Evolutionary conservation across 2,329 filamentous ascomycete species (phyloP), one percentile per base, ranked within the genome.

Genomic region (Arthrobotrys pseudoclavata): DNA sequence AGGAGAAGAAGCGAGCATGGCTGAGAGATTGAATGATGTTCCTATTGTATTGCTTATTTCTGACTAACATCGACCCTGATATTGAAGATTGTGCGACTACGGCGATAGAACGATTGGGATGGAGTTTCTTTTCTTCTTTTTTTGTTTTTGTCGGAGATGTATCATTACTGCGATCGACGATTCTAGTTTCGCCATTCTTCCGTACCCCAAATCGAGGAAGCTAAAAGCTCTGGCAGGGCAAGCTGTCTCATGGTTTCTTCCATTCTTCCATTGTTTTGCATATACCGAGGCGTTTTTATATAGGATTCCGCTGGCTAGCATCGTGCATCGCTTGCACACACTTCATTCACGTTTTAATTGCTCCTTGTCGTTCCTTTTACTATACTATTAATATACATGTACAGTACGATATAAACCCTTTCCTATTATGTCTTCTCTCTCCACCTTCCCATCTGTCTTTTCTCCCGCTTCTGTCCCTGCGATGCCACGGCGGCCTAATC

Each of bases 1-100:
- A 97, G 83, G 94, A 97, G 86, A 98, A 97, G 85, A 88, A 94
- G 78, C 87, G 94, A 80, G 95, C 94, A 9, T 99, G 96, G 93
- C 84, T 98, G 82, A 87, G 90, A 81, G 94, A 97, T 84, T 97
- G 85, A 90, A 76, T 3, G 1, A 9, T 22, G 15, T 12, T 22
- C 45, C 22, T 4, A 13, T 3, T 18, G 20, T 40, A 15, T 10
- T 6, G 34, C 20, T 42, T 42, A 5, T n/a, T 10, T 42, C 53
- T 2, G n/a, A 22, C n/a, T 10, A 20, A 15, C 31, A 15, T 40
- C 31, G 31, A 10, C 20, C 20, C 1, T n/a, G 22, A 22, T 10
- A n/a, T 20, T 22, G 29, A n/a, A 22, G 29, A 31, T 10, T 37
- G 55, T 60, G 18, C 13, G 64, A 48, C 15, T 24, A 55, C 29